Percentiles rank a stretch among this genome's conserved stretches.
phyloP scores from a whole-genome alignment of 2,329 filamentous ascomycete species.

The Endocalyx cinctus region DNA sequence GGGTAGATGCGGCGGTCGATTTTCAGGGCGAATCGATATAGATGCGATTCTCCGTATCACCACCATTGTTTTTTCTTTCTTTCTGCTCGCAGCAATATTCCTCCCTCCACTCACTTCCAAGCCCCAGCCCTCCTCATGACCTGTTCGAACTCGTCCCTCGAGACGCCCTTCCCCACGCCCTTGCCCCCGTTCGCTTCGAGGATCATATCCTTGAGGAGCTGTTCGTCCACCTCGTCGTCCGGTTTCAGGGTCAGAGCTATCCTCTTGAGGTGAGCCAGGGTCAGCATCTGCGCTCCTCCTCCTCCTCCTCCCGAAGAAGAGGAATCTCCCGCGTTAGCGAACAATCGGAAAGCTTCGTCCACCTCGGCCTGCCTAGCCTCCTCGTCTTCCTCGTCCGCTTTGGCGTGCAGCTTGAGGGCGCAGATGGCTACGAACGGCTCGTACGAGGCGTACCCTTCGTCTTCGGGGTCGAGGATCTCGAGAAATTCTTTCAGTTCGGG shows the following conservation, averaged over 20 bases:
- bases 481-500: slow-evolving; percentile 73
- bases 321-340: slow-evolving; percentile 36
- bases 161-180: slow-evolving; percentile 66
- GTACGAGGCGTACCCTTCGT: slow-evolving; percentile 73
- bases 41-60: too few species aligned
- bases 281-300: slow-evolving; percentile 56
- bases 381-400: slow-evolving; percentile 36
- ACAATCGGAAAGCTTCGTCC: slow-evolving; percentile 76
- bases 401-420: slow-evolving; percentile 73
- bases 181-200: slow-evolving; percentile 84
- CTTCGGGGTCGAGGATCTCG: slow-evolving; percentile 76
- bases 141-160: slow-evolving; percentile 74
- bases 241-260: slow-evolving; percentile 81
- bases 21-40: too few species aligned
- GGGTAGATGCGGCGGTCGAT: too few species aligned
- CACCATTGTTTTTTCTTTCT: slow-evolving; percentile 1
- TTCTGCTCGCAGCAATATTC: not conserved
- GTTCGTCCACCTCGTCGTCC: slow-evolving; percentile 76
- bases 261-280: slow-evolving; percentile 69
- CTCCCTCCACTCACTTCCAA: slow-evolving; percentile 56
- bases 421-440: slow-evolving; percentile 81
- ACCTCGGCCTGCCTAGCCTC: slow-evolving; percentile 59
- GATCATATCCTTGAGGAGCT: slow-evolving; percentile 88
- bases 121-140: slow-evolving; percentile 83
- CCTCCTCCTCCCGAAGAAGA: slow-evolving; percentile 4